These are phyloP conservation scores for Sarocladium oryzae DNA, from an alignment of 2,329 filamentous ascomycete species.

Conservation along the genomic window DNA sequence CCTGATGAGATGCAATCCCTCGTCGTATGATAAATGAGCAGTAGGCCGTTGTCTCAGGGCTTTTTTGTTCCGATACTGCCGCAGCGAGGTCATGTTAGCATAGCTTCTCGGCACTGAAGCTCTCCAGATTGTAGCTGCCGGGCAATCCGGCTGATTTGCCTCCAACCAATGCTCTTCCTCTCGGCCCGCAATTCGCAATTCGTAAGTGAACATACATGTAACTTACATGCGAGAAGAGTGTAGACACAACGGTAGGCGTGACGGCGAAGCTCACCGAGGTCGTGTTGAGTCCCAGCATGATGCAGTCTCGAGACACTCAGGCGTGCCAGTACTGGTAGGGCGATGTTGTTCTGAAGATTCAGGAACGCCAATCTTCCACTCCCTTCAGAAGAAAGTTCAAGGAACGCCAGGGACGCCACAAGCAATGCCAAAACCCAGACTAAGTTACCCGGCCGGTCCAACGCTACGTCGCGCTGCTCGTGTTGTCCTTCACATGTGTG, in stretches of 20 bases:
- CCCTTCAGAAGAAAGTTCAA: neutral
- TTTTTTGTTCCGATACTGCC: constrained; percentile 74
- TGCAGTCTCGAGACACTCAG: neutral
- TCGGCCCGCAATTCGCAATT: no score
- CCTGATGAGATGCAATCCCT: constrained; percentile 81
- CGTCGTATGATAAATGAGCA: constrained; percentile 87
- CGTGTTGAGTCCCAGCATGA: constrained; percentile 54
- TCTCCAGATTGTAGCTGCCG: neutral
- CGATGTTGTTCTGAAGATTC: neutral
- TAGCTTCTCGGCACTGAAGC: neutral
- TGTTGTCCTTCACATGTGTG: constrained; percentile 2
- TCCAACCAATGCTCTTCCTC: no score
- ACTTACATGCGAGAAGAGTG: constrained; percentile 77
- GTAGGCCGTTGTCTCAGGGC: constrained; percentile 73
- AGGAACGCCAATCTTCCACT: neutral
- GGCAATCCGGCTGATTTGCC: neutral
- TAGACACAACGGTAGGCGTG: constrained; percentile 80
- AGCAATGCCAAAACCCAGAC: neutral
- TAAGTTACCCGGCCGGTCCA: no score
- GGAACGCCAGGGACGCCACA: neutral
- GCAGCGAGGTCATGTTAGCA: constrained; percentile 11
- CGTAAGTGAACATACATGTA: no score
- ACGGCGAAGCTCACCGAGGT: constrained; percentile 76
- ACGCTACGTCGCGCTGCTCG: no score
- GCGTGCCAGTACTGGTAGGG: neutral